Base-by-base conservation (phyloP, 2,329 filamentous ascomycete genomes). In the Kalaharituber pfeilii region DNA sequence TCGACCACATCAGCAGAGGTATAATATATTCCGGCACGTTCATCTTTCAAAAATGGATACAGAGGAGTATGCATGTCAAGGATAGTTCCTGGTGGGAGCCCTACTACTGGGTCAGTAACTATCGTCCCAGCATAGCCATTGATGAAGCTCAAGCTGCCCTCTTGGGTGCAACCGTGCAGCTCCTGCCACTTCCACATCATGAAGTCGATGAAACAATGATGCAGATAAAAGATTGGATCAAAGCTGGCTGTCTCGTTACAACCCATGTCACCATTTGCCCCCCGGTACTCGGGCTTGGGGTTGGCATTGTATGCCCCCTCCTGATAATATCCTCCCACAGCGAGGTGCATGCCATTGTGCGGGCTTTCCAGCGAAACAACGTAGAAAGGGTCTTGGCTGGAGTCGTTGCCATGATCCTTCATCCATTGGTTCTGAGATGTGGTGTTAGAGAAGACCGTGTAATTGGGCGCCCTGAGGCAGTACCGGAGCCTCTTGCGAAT, bases 191-290 rank as follows among this genome's bases (percentile, higher is more conserved):
- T 49, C 65, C 65, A 66, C 53, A 67, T 66, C 6, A 62, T 52
- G 29, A 56, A 54, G 58, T 67, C 65, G 47, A 67, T 57, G 51
- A 65, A 67, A 56, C 55, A 60, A 53, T 67, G 66, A 49, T 67
- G 66, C 53, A 67, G 63, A 59, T 57, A 67, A 51, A 67, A 67
- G 52, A 66, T 60, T n/a, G 64, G 65, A 49, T 67, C 66, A 33
- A 67, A 67, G 5, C 53, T 57, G 5, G 66, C 65, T 26, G 64
- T 67, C n/a, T 67, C 64, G 52, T 67, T 67, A 53, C 65, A 64
- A 2, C 65, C 66, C 64, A 67, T 67, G 54, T 67, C 65, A 6
- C 66, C 65, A n/a, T 66, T 66, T 5, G 66, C 64, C 8, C 56
- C 63, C n/a, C n/a, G n/a, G n/a, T n/a, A n/a, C n/a, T n/a, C n/a